These are phyloP conservation scores for Dionaea muscipula DNA, from an alignment of 179 eudicot genomes.

Conservation along the genomic window DNA sequence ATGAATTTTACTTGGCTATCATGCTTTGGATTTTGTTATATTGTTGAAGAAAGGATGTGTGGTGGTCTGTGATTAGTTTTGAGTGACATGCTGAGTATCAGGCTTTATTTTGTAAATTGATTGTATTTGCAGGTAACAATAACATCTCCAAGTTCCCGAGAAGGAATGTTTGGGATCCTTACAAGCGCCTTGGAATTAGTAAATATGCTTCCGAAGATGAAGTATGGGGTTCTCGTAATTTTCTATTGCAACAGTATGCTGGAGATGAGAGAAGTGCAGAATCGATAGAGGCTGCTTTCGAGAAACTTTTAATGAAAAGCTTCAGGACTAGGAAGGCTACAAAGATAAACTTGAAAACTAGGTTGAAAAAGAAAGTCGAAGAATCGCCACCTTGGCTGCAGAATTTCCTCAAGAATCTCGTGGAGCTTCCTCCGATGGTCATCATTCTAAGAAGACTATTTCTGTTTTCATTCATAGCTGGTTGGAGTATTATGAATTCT, in stretches of 20 bases:
- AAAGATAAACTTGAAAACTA: conserved; percentile 78
- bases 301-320: conserved; percentile 76
- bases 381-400: conserved; percentile 97
- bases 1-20: too few relatives aligned
- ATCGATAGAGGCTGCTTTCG: conserved; percentile 87
- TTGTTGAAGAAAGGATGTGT: too few relatives aligned
- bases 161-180: conserved; percentile 76
- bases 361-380: conserved; percentile 79
- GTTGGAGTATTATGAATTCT: conserved; percentile 88
- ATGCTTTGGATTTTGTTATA: too few relatives aligned
- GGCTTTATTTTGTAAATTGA: too few relatives aligned
- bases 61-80: too few relatives aligned
- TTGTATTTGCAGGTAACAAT: conserved; percentile 48
- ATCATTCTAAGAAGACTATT: conserved; percentile 77
- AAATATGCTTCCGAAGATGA: conserved; percentile 89
- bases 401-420: conserved; percentile 51
- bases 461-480: conserved; percentile 70
- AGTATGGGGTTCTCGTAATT: conserved; percentile 84
- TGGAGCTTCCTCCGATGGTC: conserved; percentile 70
- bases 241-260: conserved; percentile 66
- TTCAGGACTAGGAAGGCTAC: conserved; percentile 61
- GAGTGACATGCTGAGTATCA: too few relatives aligned
- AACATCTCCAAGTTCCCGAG: conserved; percentile 51
- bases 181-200: conserved; percentile 81
- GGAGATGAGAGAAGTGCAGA: conserved; percentile 78